Evolutionary conservation across 202 grass and related monocot species (phyloP), one percentile per base, ranked within the genome.

Genomic region (Schoenoplectus tabernaemontani): DNA sequence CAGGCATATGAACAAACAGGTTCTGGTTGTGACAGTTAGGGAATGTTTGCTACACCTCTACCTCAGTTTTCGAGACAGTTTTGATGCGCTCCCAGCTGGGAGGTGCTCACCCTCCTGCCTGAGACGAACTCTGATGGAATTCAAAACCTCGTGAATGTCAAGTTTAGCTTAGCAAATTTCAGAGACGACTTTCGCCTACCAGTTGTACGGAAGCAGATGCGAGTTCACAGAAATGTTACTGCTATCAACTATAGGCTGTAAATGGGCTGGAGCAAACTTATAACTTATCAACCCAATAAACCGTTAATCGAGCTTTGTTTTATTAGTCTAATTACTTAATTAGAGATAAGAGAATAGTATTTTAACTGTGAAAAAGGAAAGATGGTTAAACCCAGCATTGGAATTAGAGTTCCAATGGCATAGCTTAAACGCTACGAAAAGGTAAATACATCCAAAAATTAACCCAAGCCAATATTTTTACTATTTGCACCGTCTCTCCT

Each of bases 1-100:
- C 64, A 48, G 59, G 85, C 37, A 83, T 87, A 81, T 76, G 60
- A 62, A 78, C 86, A 75, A 87, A 81, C 67, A 78, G 78, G 22
- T 83, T 66, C 17, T 41, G 67, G 39, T 67, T 19, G 83, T 53
- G 44, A 74, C 46, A 51, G 26, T 34, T 34, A 34, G 44, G 0
- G 7, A 74, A 47, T 24, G 26, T 53, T 51, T 3, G 0, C 69
- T 10, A 3, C 26, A 30, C 6, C 26, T 33, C 13, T 3, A 47
- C 1, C 43, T n/a, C 2, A 3, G 4, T 69, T 68, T 46, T n/a
- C n/a, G n/a, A n/a, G 12, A 48, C 46, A 33, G n/a, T 17, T 44
- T 50, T 50, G 6, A 22, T 48, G 28, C 9, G 6, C 41, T 47
- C n/a, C 9, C 39, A 23, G 19, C 3, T 46, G 12, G 1, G 17